These are phyloP conservation scores for Hanseniaspora guilliermondii DNA, from an alignment of 805 yeast genomes.

Conservation along the genomic window DNA sequence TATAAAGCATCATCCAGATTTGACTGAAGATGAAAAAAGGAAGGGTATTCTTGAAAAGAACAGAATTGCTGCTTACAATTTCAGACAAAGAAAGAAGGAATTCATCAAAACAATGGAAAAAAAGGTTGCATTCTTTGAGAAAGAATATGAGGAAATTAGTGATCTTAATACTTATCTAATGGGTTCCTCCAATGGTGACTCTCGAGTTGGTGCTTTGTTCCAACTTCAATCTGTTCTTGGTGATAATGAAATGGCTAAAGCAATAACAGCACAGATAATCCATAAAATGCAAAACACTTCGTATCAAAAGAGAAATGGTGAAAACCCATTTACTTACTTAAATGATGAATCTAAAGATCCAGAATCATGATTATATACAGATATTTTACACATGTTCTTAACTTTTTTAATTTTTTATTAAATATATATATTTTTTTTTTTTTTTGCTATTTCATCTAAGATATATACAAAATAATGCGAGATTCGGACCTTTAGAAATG, in stretches of 20 bases:
- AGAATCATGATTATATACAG: not conserved
- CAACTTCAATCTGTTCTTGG: not conserved
- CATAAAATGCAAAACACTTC: not conserved
- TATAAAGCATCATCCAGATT: conserved; percentile 22
- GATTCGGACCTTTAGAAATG: not conserved
- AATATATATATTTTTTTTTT: not conserved
- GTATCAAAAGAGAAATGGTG: conserved; percentile 21
- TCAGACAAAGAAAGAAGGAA: conserved; percentile 88
- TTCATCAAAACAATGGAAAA: conserved; percentile 71
- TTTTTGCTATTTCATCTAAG: no score
- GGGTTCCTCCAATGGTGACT: not conserved
- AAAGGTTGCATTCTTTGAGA: conserved; percentile 56
- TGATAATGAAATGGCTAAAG: not conserved
- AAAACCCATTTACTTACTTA: conserved; percentile 20
- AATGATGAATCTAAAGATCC: conserved; percentile 10
- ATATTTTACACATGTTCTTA: not conserved
- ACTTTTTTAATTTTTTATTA: not conserved
- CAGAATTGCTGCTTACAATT: conserved; percentile 88
- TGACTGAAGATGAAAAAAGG: conserved; percentile 55
- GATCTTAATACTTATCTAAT: conserved; percentile 1
- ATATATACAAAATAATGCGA: not conserved
- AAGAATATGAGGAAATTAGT: conserved; percentile 56
- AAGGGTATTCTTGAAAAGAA: conserved; percentile 75
- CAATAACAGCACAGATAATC: not conserved
- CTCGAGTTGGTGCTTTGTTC: not conserved